A percentile compares a stretch with the other conserved stretches of the same genome.
These are phyloP conservation scores for Neospora caninum DNA, from an alignment of 169 alveolate species.

Conservation along the genomic window DNA sequence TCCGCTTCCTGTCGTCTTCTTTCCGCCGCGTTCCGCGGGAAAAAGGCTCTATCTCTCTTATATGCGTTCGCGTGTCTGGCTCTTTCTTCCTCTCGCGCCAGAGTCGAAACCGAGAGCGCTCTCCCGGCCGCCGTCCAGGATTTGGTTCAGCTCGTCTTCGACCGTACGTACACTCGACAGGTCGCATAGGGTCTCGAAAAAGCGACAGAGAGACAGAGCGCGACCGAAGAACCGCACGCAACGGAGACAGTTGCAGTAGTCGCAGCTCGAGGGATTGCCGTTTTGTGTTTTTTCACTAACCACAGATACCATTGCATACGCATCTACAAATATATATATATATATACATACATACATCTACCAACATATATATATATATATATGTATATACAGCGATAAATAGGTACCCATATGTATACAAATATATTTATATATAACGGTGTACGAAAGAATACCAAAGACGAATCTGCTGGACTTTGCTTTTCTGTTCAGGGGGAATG, in stretches of 20 bases:
- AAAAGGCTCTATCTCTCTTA: too few species aligned
- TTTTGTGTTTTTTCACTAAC: too few species aligned
- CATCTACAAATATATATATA: background rate
- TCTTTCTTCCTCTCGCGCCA: background rate
- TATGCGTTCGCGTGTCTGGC: too few species aligned
- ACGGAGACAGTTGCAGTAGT: too few species aligned
- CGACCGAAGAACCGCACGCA: too few species aligned
- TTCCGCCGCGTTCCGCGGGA: too few species aligned
- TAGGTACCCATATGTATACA: too few species aligned
- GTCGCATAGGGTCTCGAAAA: background rate
- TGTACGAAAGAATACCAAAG: too few species aligned
- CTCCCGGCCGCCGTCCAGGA: conserved; percentile 54
- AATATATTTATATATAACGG: too few species aligned
- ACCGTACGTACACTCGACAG: conserved; percentile 25
- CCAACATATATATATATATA: background rate
- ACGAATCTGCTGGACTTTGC: background rate
- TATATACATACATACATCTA: background rate
- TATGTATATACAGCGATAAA: background rate
- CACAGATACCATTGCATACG: too few species aligned
- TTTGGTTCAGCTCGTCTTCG: conserved; percentile 51
- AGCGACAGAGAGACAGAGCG: background rate
- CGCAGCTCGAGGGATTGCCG: too few species aligned
- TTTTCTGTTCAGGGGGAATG: conserved; percentile 32
- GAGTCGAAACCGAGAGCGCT: conserved; percentile 46
- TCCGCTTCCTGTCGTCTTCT: too few species aligned